These are phyloP conservation scores for Globisporangium barbulae DNA, from an alignment of 352 stramenopile genomes.

Conservation along the genomic window DNA sequence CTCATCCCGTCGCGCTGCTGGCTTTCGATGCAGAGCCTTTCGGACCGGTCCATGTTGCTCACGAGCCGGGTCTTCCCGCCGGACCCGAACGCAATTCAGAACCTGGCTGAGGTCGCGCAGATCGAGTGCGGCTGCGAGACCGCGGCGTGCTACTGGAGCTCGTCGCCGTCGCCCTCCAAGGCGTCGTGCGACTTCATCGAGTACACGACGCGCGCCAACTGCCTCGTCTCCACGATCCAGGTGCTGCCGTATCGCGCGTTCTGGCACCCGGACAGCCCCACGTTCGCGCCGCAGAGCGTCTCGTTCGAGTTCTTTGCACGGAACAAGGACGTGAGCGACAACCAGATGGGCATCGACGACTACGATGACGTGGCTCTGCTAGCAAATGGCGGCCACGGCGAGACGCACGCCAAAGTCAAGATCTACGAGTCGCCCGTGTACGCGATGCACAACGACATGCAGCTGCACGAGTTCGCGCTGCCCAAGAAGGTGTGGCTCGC, in stretches of 20 bases:
- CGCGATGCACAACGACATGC: conserved; percentile 55
- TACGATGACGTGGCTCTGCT: neutral
- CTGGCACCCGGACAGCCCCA: conserved; percentile 69
- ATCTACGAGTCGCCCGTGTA: conserved; percentile 56
- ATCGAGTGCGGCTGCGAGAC: conserved; percentile 66
- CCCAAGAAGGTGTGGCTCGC: conserved; percentile 43
- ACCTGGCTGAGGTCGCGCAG: conserved; percentile 44
- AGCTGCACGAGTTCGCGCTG: conserved; percentile 60
- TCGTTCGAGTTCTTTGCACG: conserved; percentile 55
- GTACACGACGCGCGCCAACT: conserved; percentile 43
- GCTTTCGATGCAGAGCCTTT: conserved; percentile 22
- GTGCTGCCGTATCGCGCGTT: conserved; percentile 76
- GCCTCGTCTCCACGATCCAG: conserved; percentile 44
- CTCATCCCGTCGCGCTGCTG: conserved; percentile 33
- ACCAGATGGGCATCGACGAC: conserved; percentile 13
- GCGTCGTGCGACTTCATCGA: conserved; percentile 57
- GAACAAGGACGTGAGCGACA: too few relatives aligned
- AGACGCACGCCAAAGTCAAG: neutral
- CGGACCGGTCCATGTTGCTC: conserved; percentile 30
- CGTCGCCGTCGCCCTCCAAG: conserved; percentile 17
- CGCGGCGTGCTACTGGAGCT: conserved; percentile 62
- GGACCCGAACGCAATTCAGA: conserved; percentile 32
- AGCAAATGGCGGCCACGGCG: conserved; percentile 12
- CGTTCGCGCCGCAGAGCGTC: conserved; percentile 54
- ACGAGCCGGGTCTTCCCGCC: neutral